A percentile compares a stretch with the other conserved stretches of the same genome.
phyloP scores from a whole-genome alignment of 2,329 filamentous ascomycete species.

The Aspergillus unguis region DNA sequence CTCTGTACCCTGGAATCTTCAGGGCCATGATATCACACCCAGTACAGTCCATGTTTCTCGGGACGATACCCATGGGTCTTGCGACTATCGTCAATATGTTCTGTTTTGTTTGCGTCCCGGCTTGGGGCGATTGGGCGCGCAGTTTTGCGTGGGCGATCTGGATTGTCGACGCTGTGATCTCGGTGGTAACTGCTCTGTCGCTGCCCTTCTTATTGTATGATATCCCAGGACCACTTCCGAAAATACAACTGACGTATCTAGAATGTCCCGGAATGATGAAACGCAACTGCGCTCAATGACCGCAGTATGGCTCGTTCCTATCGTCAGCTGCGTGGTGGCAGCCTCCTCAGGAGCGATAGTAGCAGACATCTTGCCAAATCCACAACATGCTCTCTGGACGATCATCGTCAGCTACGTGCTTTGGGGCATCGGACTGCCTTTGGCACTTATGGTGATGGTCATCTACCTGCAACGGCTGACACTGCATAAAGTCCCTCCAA shows the following conservation, averaged over 20 bases:
- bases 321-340: conserved; percentile 65
- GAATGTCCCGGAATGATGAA: conserved; percentile 23
- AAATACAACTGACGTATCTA: conserved; percentile 4
- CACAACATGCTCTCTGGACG: conserved; percentile 58
- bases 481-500: conserved; percentile 64
- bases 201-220: conserved; percentile 57
- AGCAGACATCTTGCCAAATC: conserved; percentile 56
- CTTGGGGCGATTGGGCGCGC: conserved; percentile 59
- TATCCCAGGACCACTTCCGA: too few species aligned
- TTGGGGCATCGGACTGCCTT: conserved; percentile 63
- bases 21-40: conserved; percentile 63
- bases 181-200: conserved; percentile 53
- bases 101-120: conserved; percentile 56
- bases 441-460: conserved; percentile 62
- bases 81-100: conserved; percentile 67
- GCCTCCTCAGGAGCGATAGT: conserved; percentile 62
- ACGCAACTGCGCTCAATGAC: conserved; percentile 57
- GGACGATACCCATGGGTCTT: conserved; percentile 66
- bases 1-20: conserved; percentile 65
- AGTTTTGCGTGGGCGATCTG: conserved; percentile 57
- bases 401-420: conserved; percentile 65
- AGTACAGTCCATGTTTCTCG: conserved; percentile 65
- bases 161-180: conserved; percentile 56
- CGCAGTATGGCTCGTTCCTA: conserved; percentile 64
- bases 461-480: conserved; percentile 69